Percentiles rank a stretch among this genome's conserved stretches.
phyloP scores from a whole-genome alignment of 352 stramenopile species.

The Pythium scleroteichum region DNA sequence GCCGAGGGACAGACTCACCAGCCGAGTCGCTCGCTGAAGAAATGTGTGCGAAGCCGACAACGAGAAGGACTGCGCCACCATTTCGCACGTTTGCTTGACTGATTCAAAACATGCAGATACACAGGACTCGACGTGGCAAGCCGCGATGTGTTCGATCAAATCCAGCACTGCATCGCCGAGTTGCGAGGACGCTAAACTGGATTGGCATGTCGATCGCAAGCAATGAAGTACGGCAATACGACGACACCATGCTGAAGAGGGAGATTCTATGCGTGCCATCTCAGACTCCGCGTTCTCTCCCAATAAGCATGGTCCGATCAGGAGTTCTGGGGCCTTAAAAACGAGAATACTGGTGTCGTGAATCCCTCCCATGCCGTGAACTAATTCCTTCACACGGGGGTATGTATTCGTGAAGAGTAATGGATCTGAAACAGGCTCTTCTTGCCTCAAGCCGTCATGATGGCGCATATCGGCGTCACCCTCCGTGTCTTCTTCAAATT shows the following conservation, averaged over 20 bases:
- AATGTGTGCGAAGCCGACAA: slow-evolving; percentile 19
- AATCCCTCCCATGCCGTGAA: not conserved
- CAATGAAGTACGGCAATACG: slow-evolving; percentile 58
- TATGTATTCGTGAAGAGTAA: slow-evolving; percentile 12
- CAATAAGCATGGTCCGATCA: slow-evolving; percentile 18
- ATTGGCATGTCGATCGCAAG: slow-evolving; percentile 44
- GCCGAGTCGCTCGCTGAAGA: slow-evolving; percentile 16
- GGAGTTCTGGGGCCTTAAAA: slow-evolving; percentile 16
- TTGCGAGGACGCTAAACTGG: slow-evolving; percentile 33
- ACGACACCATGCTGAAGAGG: slow-evolving; percentile 37
- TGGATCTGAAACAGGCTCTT: slow-evolving; percentile 11
- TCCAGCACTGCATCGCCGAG: slow-evolving; percentile 44
- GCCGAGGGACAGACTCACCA: not conserved
- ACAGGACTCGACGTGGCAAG: slow-evolving; percentile 37
- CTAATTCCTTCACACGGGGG: slow-evolving; percentile 8
- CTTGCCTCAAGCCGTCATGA: not conserved
- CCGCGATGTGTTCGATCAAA: slow-evolving; percentile 45
- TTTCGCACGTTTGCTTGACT: slow-evolving; percentile 47
- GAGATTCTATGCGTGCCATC: too few relatives aligned
- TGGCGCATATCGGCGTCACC: slow-evolving; percentile 9
- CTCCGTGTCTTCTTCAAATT: slow-evolving; percentile 18
- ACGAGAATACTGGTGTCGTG: not conserved
- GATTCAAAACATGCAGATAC: slow-evolving; percentile 48
- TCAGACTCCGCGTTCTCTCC: not conserved
- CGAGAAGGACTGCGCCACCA: slow-evolving; percentile 29